A percentile compares a stretch with the other conserved stretches of the same genome.
Conservation (phyloP, 2,329 filamentous ascomycete genomes). For the Fusarium kyushuense region DNA sequence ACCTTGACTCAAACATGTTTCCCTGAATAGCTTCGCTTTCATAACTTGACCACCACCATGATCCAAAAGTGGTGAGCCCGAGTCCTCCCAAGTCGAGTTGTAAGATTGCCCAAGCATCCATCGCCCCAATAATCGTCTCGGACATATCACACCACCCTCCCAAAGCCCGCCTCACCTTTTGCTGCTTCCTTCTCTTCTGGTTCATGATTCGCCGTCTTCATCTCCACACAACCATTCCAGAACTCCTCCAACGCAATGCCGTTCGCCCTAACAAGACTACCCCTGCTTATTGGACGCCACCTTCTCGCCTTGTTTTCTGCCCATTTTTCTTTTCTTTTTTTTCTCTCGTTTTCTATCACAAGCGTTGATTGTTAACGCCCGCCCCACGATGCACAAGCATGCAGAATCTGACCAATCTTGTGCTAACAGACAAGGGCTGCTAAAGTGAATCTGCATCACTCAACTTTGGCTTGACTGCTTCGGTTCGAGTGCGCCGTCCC, state of each 20-base stretch:
- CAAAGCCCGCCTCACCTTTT: conserved; percentile 40
- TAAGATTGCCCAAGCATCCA: conserved; percentile 27
- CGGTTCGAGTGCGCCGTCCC: neutral
- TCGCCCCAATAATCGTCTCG: conserved; percentile 44
- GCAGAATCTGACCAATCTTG: conserved; percentile 22
- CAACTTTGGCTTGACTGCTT: conserved; percentile 12
- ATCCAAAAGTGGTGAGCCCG: neutral
- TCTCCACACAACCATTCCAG: conserved; percentile 37
- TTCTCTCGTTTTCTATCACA: conserved; percentile 1
- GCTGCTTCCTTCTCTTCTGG: neutral
- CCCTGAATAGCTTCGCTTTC: conserved; percentile 32
- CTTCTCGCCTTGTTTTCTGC: conserved; percentile 39
- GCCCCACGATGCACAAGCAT: conserved; percentile 26
- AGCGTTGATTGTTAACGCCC: conserved; percentile 30
- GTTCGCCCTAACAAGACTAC: conserved; percentile 42
- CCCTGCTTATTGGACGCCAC: conserved; percentile 43
- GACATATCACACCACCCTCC: conserved; percentile 38
- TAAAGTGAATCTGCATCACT: conserved; percentile 20
- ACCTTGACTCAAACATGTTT: neutral
- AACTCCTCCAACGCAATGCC: conserved; percentile 41
- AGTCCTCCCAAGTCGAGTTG: conserved; percentile 1
- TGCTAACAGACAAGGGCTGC: conserved; percentile 11
- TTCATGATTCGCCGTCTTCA: conserved; percentile 23
- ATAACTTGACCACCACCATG: neutral
- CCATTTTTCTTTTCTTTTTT: conserved; percentile 3